Conservation (phyloP, 164 flowering plant genomes). For the Vitis amurensis region DNA sequence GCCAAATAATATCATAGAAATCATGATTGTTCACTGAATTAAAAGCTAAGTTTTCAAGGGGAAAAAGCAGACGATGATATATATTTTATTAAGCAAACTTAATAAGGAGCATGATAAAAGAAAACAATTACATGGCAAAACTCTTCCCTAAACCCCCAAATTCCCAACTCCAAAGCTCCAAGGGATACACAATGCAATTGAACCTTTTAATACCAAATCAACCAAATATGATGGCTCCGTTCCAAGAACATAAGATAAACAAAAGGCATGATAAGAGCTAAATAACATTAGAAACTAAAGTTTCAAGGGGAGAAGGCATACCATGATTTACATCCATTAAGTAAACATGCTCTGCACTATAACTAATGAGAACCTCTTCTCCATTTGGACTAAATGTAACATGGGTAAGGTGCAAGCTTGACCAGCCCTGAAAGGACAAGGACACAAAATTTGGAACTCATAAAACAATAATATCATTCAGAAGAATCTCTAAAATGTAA, state of each 20-base stretch:
- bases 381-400: constrained; percentile 91
- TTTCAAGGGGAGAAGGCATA: constrained; percentile 22
- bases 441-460: not conserved
- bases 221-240: not conserved
- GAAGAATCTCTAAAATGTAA: not conserved
- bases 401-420: constrained; percentile 85
- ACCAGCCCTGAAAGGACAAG: constrained; percentile 48
- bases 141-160: not conserved
- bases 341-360: constrained; percentile 93
- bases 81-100: too few relatives aligned
- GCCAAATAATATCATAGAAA: too few relatives aligned
- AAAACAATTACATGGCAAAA: too few relatives aligned
- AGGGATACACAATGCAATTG: not conserved
- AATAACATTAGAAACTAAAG: not conserved
- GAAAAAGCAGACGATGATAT: too few relatives aligned
- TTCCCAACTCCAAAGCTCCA: not conserved
- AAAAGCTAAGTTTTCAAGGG: too few relatives aligned
- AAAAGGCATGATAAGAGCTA: too few relatives aligned
- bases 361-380: constrained; percentile 89
- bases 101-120: too few relatives aligned
- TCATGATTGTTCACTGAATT: too few relatives aligned
- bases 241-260: not conserved
- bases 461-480: too few relatives aligned
- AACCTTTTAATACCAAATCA: not conserved
- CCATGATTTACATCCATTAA: constrained; percentile 77